Evolutionary conservation across 495 filamentous ascomycete genomes (phyloP).

Genomic region (Xylaria cubensis): DNA sequence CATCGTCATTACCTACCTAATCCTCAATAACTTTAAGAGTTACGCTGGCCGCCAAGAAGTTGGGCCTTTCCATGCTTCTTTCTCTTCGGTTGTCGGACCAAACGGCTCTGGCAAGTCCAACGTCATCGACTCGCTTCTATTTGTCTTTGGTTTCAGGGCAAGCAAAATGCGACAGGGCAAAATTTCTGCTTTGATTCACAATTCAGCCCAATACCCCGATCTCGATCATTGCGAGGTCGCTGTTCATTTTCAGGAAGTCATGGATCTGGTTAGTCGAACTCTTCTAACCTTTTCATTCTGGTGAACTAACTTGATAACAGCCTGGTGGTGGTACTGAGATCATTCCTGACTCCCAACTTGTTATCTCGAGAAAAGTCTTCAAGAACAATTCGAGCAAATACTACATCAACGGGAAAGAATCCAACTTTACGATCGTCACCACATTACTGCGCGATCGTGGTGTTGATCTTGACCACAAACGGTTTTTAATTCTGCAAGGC

Average conservation of each 20-base stretch:
- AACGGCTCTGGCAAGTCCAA: conserved; percentile 99
- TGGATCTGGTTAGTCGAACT: conserved; percentile 65
- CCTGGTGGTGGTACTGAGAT: conserved; percentile 74
- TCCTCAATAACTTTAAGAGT: conserved; percentile 96
- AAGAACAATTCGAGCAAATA: conserved; percentile 98
- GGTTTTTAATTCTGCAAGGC: conserved; percentile 95
- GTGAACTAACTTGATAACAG: conserved; percentile 39
- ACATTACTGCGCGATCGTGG: conserved; percentile 86
- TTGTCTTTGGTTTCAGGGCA: conserved; percentile 97
- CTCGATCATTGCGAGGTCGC: conserved; percentile 92
- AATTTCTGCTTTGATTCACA: conserved; percentile 96
- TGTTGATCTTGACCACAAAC: conserved; percentile 96
- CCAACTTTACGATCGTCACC: conserved; percentile 90
- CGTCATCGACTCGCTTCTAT: conserved; percentile 96
- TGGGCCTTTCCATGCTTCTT: conserved; percentile 94
- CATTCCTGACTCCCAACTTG: conserved; percentile 79
- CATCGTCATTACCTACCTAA: conserved; percentile 87
- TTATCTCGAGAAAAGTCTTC: conserved; percentile 92
- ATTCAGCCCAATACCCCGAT: conserved; percentile 84
- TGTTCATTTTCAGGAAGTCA: conserved; percentile 93
- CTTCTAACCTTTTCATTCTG: background rate
- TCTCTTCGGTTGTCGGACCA: conserved; percentile 97
- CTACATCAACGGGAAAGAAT: conserved; percentile 88
- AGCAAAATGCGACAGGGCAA: conserved; percentile 99
- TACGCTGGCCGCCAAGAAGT: conserved; percentile 96